Percentiles rank a stretch among this genome's conserved stretches.
Evolutionary conservation across 169 alveolate genomes (phyloP).

Genomic region (Babesia gibsoni): DNA sequence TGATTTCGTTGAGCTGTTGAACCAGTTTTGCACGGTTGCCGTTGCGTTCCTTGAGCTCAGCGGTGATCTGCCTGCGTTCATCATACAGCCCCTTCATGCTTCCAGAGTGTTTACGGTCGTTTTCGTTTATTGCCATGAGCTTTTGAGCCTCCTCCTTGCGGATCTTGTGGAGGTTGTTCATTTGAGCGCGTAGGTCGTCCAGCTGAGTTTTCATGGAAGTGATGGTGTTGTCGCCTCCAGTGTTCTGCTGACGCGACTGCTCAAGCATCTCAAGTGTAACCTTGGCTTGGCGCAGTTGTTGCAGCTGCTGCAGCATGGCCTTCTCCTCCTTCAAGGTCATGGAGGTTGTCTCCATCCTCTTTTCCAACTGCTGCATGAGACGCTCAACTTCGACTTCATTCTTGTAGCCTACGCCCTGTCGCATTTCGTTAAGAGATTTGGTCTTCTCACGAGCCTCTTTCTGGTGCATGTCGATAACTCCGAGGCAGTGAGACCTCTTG

Average conservation of each 20-base stretch:
- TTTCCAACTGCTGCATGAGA: slow-evolving; percentile 70
- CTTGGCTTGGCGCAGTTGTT: slow-evolving; percentile 68
- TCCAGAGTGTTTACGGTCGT: slow-evolving; percentile 48
- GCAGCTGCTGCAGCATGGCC: slow-evolving; percentile 68
- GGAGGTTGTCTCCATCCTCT: slow-evolving; percentile 71
- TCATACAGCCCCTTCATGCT: slow-evolving; percentile 37
- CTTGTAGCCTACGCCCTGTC: slow-evolving; percentile 68
- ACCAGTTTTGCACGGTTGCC: slow-evolving; percentile 35
- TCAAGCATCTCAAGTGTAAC: slow-evolving; percentile 63
- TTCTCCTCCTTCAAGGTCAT: slow-evolving; percentile 76
- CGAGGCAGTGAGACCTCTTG: slow-evolving; percentile 65
- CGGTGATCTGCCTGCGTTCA: slow-evolving; percentile 28
- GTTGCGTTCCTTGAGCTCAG: slow-evolving; percentile 55
- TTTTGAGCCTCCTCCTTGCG: slow-evolving; percentile 53
- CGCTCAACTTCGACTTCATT: slow-evolving; percentile 72
- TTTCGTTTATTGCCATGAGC: slow-evolving; percentile 36
- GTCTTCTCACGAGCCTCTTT: slow-evolving; percentile 68
- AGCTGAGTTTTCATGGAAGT: slow-evolving; percentile 51
- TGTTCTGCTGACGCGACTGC: slow-evolving; percentile 55
- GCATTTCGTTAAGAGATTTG: slow-evolving; percentile 65
- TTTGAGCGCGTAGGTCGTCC: slow-evolving; percentile 52
- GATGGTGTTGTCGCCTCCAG: slow-evolving; percentile 54
- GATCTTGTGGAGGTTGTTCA: slow-evolving; percentile 46
- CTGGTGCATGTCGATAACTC: slow-evolving; percentile 66
- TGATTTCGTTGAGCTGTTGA: slow-evolving; percentile 59